Base-by-base conservation (phyloP, 495 filamentous ascomycete species). In the Arthonia radiata region DNA sequence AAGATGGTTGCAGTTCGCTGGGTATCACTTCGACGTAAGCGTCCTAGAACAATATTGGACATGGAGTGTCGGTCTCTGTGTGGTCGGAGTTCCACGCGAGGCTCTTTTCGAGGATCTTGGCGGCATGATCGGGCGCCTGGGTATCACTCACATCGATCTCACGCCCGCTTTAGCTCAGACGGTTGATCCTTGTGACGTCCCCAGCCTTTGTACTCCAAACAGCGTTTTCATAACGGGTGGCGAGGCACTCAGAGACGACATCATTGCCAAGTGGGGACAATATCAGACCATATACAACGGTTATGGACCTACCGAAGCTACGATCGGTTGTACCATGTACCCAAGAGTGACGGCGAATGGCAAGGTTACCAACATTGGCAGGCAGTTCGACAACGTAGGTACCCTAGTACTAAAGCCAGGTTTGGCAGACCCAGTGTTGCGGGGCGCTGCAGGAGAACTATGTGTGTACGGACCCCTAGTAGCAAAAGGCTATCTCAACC, bases 41-140 rank as follows among this genome's bases (percentile, higher is more conserved):
- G 73, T 86, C 4, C 52, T 86, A 10, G 79, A 90, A 42, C 77
- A 83, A 36, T 89, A 74, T 43, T 86, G 75, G 75, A 78, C 63
- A 26, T 89, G 79, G 79, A 76, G 64, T 25, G 69, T 79, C 7
- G 77, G 78, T 4, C 76, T 86, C 23, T 68, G 69, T 6, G 63
- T 86, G 4, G 70, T 75, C 1, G 71, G 73, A 10, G 76, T 71
- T 3, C 71, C 77, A 0, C 57, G 70, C 32, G 77, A 86, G 39
- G 33, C 83, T 5, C 61, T 89, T 5, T 67, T 86, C 17, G 67
- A 78, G 30, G 74, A 89, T 39, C 46, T 90, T 7, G 52, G 70
- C 1, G 60, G 55, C 1, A 64, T 69, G 10, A 80, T 92, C 18
- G 58, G 59, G 4, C 50, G 48, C 11, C 53, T 83, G 9, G 49